A percentile compares a stretch with the other conserved stretches of the same genome.
Conservation (phyloP, 2,329 filamentous ascomycete genomes). For the Pseudogymnoascus sp. region DNA sequence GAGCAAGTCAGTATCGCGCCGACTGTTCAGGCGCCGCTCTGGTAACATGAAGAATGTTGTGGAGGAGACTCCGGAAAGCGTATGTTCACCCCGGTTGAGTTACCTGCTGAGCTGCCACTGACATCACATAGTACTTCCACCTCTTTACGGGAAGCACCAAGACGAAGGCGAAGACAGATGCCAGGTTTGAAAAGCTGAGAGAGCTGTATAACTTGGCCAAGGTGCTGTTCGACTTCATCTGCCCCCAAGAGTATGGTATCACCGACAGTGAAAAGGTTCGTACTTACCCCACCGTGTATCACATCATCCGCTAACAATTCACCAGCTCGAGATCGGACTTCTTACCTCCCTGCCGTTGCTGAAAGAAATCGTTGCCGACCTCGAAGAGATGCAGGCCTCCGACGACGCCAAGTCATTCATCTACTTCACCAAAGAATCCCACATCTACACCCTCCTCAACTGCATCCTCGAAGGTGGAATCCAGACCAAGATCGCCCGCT, state of each 20-base stretch:
- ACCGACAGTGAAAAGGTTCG: slow-evolving; percentile 72
- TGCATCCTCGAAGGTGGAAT: slow-evolving; percentile 96
- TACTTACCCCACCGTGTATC: no score
- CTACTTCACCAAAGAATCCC: slow-evolving; percentile 98
- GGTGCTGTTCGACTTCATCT: slow-evolving; percentile 95
- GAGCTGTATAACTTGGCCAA: slow-evolving; percentile 92
- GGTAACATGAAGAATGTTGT: slow-evolving; percentile 36
- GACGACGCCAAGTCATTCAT: slow-evolving; percentile 93
- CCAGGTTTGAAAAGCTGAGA: slow-evolving; percentile 75
- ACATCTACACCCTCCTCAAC: slow-evolving; percentile 96
- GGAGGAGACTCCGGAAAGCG: slow-evolving; percentile 41
- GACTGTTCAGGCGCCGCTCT: slow-evolving; percentile 52
- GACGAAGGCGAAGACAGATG: slow-evolving; percentile 72
- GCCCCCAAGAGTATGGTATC: slow-evolving; percentile 96
- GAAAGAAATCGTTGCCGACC: slow-evolving; percentile 91
- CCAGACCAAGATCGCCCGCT: slow-evolving; percentile 91
- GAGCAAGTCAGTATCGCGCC: slow-evolving; percentile 29
- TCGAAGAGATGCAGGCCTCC: slow-evolving; percentile 94
- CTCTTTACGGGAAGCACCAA: slow-evolving; percentile 71
- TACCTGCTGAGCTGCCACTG: slow-evolving; percentile 16
- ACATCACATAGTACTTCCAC: slow-evolving; percentile 66
- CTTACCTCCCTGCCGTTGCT: slow-evolving; percentile 87
- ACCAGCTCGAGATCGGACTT: slow-evolving; percentile 79
- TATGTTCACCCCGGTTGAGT: slow-evolving; percentile 14
- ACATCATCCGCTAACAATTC: neutral